Evolutionary conservation across 495 filamentous ascomycete genomes (phyloP).

Genomic region (Aeminium ludgeri): DNA sequence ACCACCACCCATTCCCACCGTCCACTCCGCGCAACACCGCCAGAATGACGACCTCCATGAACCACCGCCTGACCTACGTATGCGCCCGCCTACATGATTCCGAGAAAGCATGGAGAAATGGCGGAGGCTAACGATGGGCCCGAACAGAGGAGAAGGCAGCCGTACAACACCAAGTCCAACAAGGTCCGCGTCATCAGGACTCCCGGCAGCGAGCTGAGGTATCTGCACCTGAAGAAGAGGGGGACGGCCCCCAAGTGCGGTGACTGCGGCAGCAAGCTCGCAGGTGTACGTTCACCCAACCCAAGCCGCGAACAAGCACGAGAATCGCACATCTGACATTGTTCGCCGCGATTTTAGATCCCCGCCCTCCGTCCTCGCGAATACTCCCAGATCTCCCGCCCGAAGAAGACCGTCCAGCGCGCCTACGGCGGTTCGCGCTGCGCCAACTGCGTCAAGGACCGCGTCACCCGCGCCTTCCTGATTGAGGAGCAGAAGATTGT

Average conservation of each 20-base stretch:
- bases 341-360: slow-evolving; percentile 36
- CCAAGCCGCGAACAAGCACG: not conserved
- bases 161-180: slow-evolving; percentile 93
- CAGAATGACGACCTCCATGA: not conserved
- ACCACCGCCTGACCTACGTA: not conserved
- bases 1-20: not conserved
- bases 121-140: not conserved
- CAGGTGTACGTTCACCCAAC: slow-evolving; percentile 53
- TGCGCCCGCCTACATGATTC: not conserved
- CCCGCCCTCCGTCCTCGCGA: slow-evolving; percentile 94
- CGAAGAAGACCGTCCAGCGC: slow-evolving; percentile 97
- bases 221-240: slow-evolving; percentile 98
- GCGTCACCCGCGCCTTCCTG: slow-evolving; percentile 90
- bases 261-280: slow-evolving; percentile 91
- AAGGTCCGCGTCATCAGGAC: slow-evolving; percentile 92
- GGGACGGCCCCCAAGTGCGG: slow-evolving; percentile 94
- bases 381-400: slow-evolving; percentile 86
- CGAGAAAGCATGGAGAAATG: not conserved
- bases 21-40: not conserved
- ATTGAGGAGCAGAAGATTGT: slow-evolving; percentile 99
- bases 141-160: slow-evolving; percentile 8
- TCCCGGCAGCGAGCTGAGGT: slow-evolving; percentile 80
- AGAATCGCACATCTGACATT: not conserved
- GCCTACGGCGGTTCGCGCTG: slow-evolving; percentile 97
- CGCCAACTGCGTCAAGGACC: slow-evolving; percentile 95